Evolutionary conservation across 2,329 filamentous ascomycete genomes (phyloP).

Genomic region (Apiospora arundinis): DNA sequence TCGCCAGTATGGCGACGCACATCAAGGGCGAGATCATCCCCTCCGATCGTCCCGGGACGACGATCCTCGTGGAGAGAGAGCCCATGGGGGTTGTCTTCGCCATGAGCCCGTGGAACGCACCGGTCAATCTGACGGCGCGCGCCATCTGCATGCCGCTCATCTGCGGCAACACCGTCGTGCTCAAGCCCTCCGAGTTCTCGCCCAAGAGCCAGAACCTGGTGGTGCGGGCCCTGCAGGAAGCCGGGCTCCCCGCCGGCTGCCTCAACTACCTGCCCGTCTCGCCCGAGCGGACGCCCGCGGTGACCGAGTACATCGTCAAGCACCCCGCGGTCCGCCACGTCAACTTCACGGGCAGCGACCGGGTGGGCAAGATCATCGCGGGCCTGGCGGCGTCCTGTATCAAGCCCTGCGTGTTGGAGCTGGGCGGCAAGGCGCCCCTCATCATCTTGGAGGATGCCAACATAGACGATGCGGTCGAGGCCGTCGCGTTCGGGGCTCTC

Average conservation of each 20-base stretch:
- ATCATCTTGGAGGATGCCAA: conserved; percentile 71
- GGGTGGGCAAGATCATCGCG: conserved; percentile 75
- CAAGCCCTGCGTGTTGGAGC: conserved; percentile 70
- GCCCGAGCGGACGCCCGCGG: conserved; percentile 68
- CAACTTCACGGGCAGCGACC: conserved; percentile 77
- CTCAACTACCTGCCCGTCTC: conserved; percentile 75
- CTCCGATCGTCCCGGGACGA: conserved; percentile 50
- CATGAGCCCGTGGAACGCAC: conserved; percentile 75
- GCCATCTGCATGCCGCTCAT: conserved; percentile 33
- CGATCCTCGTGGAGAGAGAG: conserved; percentile 63
- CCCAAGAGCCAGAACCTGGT: conserved; percentile 68
- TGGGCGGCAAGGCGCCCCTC: conserved; percentile 73
- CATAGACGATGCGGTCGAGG: conserved; percentile 66
- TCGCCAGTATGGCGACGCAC: conserved; percentile 47
- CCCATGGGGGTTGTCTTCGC: conserved; percentile 26
- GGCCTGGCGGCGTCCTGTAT: conserved; percentile 70
- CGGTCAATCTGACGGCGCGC: conserved; percentile 50
- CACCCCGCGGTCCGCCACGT: conserved; percentile 76
- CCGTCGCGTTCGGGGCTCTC: conserved; percentile 51
- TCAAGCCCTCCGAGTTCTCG: conserved; percentile 71
- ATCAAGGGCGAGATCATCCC: conserved; percentile 45
- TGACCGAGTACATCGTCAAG: conserved; percentile 70
- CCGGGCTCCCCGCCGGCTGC: conserved; percentile 77
- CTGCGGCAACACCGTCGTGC: conserved; percentile 67
- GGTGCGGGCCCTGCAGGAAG: conserved; percentile 70